A percentile compares a stretch with the other conserved stretches of the same genome.
Conservation (phyloP, 139 green algal genomes). For the Haematococcus lacustris region DNA sequence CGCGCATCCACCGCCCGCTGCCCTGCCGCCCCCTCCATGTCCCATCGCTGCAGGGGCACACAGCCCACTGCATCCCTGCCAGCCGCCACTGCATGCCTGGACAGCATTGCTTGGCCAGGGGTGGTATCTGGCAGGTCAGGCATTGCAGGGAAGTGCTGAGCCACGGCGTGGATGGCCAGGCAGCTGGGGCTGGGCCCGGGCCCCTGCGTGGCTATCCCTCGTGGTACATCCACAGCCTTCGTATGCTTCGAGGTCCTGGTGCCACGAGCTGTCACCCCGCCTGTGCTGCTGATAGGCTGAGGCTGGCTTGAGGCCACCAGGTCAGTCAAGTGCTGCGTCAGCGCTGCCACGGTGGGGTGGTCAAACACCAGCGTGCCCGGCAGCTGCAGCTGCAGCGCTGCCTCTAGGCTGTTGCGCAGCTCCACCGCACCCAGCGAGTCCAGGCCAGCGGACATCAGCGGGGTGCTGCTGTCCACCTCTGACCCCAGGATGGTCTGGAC, state of each 20-base stretch:
- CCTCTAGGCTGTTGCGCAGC: constrained; percentile 64
- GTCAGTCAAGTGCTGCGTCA: not conserved
- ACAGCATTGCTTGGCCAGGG: not conserved
- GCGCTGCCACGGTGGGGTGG: constrained; percentile 31
- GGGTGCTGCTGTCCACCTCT: constrained; percentile 31
- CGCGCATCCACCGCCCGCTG: not conserved
- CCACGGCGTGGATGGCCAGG: not conserved
- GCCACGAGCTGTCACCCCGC: too few relatives aligned
- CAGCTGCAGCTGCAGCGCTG: constrained; percentile 37
- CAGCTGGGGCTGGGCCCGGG: not conserved
- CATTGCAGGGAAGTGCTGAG: not conserved
- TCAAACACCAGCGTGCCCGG: constrained; percentile 69
- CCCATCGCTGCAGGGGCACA: constrained; percentile 38
- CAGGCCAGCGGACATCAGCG: constrained; percentile 70
- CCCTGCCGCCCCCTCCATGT: constrained; percentile 33
- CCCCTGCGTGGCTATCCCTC: too few relatives aligned
- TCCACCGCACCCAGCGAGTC: constrained; percentile 75
- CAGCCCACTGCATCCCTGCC: not conserved
- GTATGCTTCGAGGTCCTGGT: too few relatives aligned
- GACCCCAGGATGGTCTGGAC: constrained; percentile 40
- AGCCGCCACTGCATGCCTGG: not conserved
- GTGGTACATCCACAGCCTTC: too few relatives aligned
- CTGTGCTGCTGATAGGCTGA: not conserved
- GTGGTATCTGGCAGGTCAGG: not conserved
- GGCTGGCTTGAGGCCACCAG: not conserved